Conservation (phyloP, 306 rosid species). For the Cicer bijugum region DNA sequence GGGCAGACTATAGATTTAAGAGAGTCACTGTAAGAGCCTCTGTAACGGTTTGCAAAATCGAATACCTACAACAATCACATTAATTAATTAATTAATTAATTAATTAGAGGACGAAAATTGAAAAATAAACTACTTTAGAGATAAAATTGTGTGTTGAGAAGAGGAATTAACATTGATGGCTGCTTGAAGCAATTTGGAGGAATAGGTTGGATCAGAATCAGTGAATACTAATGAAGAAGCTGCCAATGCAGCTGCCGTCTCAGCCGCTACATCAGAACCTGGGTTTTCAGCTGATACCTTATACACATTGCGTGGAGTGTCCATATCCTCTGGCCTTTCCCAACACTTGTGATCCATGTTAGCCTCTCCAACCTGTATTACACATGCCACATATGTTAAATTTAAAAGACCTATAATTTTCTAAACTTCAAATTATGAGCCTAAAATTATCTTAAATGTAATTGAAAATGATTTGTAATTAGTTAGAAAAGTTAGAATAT, state of each 20-base stretch:
- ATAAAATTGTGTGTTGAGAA: background rate
- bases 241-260: constrained; percentile 87
- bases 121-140: background rate
- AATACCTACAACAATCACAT: constrained; percentile 58
- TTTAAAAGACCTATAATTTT: too few relatives aligned
- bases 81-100: background rate
- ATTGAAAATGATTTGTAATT: too few relatives aligned
- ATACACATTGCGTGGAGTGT: constrained; percentile 76
- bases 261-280: constrained; percentile 91
- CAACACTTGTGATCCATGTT: constrained; percentile 80
- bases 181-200: constrained; percentile 67
- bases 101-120: background rate
- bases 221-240: constrained; percentile 86
- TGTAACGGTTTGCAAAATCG: constrained; percentile 74
- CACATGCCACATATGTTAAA: too few relatives aligned
- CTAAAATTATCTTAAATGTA: too few relatives aligned
- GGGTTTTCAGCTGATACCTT: constrained; percentile 75
- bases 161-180: constrained; percentile 55
- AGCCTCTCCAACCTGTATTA: constrained; percentile 77
- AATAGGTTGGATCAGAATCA: constrained; percentile 68
- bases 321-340: constrained; percentile 98
- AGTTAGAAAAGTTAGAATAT: too few relatives aligned
- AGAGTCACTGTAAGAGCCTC: constrained; percentile 85
- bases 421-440: too few relatives aligned
- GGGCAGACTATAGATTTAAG: constrained; percentile 78